phyloP scores from a whole-genome alignment of 208 protist genomes.

The Tritrichomonas musculus region DNA sequence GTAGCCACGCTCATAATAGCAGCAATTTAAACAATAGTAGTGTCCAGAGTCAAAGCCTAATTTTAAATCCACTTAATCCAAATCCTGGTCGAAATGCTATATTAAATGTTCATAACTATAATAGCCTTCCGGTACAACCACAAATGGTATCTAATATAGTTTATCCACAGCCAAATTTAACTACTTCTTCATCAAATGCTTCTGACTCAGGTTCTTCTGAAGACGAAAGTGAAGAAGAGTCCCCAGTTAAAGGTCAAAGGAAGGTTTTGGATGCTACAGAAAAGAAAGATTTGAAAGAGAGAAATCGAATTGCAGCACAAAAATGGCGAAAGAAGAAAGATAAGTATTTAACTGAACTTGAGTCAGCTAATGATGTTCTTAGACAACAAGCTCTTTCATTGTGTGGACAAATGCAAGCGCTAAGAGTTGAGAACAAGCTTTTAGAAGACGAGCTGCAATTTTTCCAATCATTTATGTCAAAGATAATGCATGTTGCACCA shows the following conservation, averaged over 20 bases:
- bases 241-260: not conserved
- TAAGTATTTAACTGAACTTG: not conserved
- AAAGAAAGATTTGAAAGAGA: not conserved
- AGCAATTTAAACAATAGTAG: too few relatives aligned
- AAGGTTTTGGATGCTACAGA: not conserved
- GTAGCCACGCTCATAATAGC: too few relatives aligned
- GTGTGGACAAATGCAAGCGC: not conserved
- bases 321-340: constrained; percentile 23
- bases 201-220: too few relatives aligned
- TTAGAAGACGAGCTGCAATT: not conserved
- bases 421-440: not conserved
- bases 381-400: not conserved
- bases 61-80: too few relatives aligned
- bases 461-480: constrained; percentile 23
- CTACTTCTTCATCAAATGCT: too few relatives aligned
- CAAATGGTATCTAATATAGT: too few relatives aligned
- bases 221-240: too few relatives aligned
- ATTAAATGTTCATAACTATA: too few relatives aligned
- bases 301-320: not conserved
- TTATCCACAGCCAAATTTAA: too few relatives aligned
- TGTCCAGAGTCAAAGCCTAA: too few relatives aligned
- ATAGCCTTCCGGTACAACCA: too few relatives aligned
- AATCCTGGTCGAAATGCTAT: too few relatives aligned
- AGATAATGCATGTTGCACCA: constrained; percentile 8
- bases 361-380: not conserved